Evolutionary conservation across 1,139 yeast genomes (phyloP), one percentile per base, ranked within the genome.

Genomic region (Pichia sp.): DNA sequence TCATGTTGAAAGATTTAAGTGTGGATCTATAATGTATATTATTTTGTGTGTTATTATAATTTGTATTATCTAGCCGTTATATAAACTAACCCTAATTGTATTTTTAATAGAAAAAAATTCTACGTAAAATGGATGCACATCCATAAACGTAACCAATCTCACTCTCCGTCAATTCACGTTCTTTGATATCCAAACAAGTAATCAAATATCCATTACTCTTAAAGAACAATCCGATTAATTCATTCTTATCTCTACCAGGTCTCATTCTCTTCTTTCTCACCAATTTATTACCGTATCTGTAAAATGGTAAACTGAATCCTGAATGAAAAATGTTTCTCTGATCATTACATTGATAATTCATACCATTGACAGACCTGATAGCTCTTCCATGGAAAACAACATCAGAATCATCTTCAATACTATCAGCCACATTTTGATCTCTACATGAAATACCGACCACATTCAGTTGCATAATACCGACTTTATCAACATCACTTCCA

Each of bases 131-230:
- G 35, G 71, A 59, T 4, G 71, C 69, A 55, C 70, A 68, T 43
- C 65, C 67, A 51, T 67, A 73, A 7, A 80, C 71, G 41, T 71
- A 71, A 38, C 81, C 79, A 27, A 81, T 68, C 45, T 71, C 71
- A 3, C 69, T 71, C 1, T 71, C 70, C 12, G 67, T 60, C 44
- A 77, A 67, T 3, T 58, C 63, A 11, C 67, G 64, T 22, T 63
- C 60, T 0, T 51, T 47, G 34, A 68, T 65, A 44, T 69, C 69
- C 57, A 81, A 79, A 12, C 76, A 73, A 1, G 77, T 81, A 55
- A 83, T 68, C 36, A 83, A 59, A 53, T 70, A 82, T 0, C 88
- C 88, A 1, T 85, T 84, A 15, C 78, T 70, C 52, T 77, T 69
- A 49, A 75, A 66, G 53, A 70, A 75, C 14, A 81, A 67, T 24